Evolutionary conservation across 2,329 filamentous ascomycete genomes (phyloP), one percentile per base, ranked within the genome.

Genomic region (Colletotrichum zoysiae): DNA sequence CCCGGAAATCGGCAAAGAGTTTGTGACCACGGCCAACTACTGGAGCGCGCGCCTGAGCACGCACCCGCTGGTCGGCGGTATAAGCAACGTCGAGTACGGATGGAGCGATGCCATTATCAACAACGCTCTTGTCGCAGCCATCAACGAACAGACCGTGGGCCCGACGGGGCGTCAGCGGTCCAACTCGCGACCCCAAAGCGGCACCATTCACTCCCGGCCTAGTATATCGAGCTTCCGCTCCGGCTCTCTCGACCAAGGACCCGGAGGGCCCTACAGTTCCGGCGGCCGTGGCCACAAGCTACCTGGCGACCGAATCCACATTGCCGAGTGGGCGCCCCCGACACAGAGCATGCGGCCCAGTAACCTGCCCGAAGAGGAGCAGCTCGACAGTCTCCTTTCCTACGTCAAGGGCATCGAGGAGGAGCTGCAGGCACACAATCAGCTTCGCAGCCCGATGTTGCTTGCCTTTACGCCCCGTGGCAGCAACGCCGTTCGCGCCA

Each of bases 41-140:
- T 99, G 96, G 96, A 96, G 94, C 78, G 95, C 96, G 2, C 90
- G 96, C 63, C 86, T 98, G 42, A 97, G 95, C 78, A 98, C 97
- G 74, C 95, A 98, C 79, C 96, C 96, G 2, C 85, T 99, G 42
- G 89, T 95, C 44, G 96, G 96, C 69, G 95, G 95, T 68, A 93
- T 99, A 76, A 97, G 94, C 82, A 99, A 98, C 80, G 93, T 98
- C 76, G 96, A 99, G 81, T 98, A 98, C 78, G 96, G 96, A 65
- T 99, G 96, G 96, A 93, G 94, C 76, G 94, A 97, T 51, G 86
- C 87, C 26, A 91, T 98, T 73, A 91, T 98, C 77, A 90, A 89
- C 76, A 89, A 86, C 66, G 83, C 86, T 11, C 82, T 89, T 1
- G 85, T 90, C 5, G 81, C 78, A 5, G 85, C 86, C 35, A 86